These are phyloP conservation scores for Phytophthora palmivora DNA, from an alignment of 352 stramenopile genomes.

Conservation along the genomic window DNA sequence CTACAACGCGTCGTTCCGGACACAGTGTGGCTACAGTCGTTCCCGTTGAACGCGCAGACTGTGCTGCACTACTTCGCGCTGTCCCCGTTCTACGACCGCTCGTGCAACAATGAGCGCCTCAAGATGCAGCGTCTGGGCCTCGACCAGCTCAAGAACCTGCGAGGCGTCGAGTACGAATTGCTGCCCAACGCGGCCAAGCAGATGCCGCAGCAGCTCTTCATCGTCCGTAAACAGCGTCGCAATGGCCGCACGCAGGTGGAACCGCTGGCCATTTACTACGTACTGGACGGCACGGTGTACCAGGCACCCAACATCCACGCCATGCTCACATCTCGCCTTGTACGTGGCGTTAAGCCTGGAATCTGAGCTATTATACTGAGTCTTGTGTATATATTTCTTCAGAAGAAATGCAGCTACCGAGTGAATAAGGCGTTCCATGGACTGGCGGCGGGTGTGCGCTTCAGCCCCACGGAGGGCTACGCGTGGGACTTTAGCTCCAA, in stretches of 20 bases:
- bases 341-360: conserved; percentile 47
- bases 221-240: conserved; percentile 89
- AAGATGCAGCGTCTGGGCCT: conserved; percentile 90
- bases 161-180: conserved; percentile 90
- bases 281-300: conserved; percentile 89
- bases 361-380: conserved; percentile 5
- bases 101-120: conserved; percentile 91
- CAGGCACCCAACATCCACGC: conserved; percentile 89
- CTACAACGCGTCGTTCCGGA: conserved; percentile 91
- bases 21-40: conserved; percentile 89
- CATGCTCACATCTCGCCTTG: conserved; percentile 86
- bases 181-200: conserved; percentile 85
- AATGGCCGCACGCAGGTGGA: conserved; percentile 79
- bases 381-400: neutral
- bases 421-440: conserved; percentile 87
- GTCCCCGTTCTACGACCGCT: conserved; percentile 90
- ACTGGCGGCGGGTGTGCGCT: conserved; percentile 78
- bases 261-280: conserved; percentile 89
- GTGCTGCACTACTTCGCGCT: conserved; percentile 90
- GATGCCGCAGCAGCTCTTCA: conserved; percentile 86
- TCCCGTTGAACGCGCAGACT: conserved; percentile 83
- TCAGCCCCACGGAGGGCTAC: conserved; percentile 87
- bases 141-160: conserved; percentile 90
- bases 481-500: conserved; percentile 89
- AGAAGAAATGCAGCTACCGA: conserved; percentile 90